Base-by-base conservation (phyloP, 768 basidiomycete genomes). In the Pulveroboletus sp. region DNA sequence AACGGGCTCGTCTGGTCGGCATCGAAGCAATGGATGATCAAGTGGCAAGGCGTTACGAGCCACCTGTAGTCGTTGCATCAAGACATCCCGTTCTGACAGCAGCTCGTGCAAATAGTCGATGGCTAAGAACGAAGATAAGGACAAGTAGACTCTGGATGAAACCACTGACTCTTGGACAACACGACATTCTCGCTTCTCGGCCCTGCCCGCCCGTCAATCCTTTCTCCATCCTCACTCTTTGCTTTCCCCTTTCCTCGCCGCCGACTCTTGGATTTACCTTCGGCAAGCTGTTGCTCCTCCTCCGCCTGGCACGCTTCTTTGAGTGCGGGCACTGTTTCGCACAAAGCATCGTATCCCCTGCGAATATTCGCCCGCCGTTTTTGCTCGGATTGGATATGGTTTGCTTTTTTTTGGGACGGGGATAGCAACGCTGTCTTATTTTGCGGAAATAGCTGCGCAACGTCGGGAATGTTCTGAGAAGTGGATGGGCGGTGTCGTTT, bases 321-420 rank as follows among this genome's bases (percentile, higher is more conserved):
- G 32, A 97, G 74, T 2, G 88, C 75, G 10, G 94, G 94, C 0
- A 97, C 85, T 23, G 82, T 80, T 21, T 85, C 85, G 60, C 92
- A 94, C 0, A 97, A 75, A 7, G 86, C 83, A 58, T 94, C 93
- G 63, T 95, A 95, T 11, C 92, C 94, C 33, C 84, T 72, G 11
- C 91, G 78, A 43, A 97, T 95, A 59, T 93, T 94, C 13, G 90
- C 90, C 27, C 94, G 81, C 21, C 94, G 84, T 67, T 94, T 94
- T 72, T 95, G 92, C 71, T 97, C 94, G 2, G 85, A 88, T 58
- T 90, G 87, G 56, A 97, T 95, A 62, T 97, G 93, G 59, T 94
- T 94, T 34, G 87, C 87, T 63, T 94, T 90, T 65, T 94, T 94
- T 74, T 94, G 90, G 2, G 86, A 84, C 0, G 88, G 81, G 2